These are phyloP conservation scores for Neurospora hispaniola DNA, from an alignment of 495 filamentous ascomycete genomes.

Conservation along the genomic window DNA sequence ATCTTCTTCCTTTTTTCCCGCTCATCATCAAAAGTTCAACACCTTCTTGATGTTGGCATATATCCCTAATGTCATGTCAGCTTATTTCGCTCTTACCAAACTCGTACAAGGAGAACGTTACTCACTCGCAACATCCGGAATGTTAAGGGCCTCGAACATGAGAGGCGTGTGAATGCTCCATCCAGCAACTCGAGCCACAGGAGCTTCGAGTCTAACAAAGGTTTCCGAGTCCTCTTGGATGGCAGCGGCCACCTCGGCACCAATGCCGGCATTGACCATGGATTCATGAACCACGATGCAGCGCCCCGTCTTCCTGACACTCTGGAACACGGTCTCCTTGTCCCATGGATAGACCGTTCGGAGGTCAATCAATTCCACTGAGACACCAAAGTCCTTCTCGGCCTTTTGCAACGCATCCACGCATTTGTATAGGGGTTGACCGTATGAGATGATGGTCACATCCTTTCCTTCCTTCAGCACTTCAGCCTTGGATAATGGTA, in stretches of 20 bases:
- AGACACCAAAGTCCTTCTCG: slow-evolving; percentile 71
- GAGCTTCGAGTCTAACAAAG: slow-evolving; percentile 84
- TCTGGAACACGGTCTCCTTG: slow-evolving; percentile 67
- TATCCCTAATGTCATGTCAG: slow-evolving; percentile 23
- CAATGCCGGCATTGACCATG: slow-evolving; percentile 90
- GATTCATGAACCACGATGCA: slow-evolving; percentile 92
- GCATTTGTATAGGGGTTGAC: slow-evolving; percentile 84
- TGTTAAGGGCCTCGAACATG: slow-evolving; percentile 73
- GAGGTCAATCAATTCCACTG: slow-evolving; percentile 82
- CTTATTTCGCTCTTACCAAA: not conserved
- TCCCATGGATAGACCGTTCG: slow-evolving; percentile 96
- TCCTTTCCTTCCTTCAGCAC: slow-evolving; percentile 75
- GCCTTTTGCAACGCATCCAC: slow-evolving; percentile 66
- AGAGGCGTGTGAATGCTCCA: slow-evolving; percentile 84
- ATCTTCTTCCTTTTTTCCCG: not conserved
- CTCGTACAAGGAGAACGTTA: slow-evolving; percentile 9
- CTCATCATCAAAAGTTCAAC: slow-evolving; percentile 26
- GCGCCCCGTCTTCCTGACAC: slow-evolving; percentile 81
- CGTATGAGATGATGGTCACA: slow-evolving; percentile 82
- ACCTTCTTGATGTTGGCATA: slow-evolving; percentile 43
- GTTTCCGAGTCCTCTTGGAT: slow-evolving; percentile 74
- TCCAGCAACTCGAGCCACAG: slow-evolving; percentile 80
- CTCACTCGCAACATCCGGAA: slow-evolving; percentile 88
- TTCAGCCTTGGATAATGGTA: slow-evolving; percentile 85
- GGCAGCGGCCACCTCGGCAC: slow-evolving; percentile 85